A percentile compares a stretch with the other conserved stretches of the same genome.
phyloP scores from a whole-genome alignment of 176 grass and related monocot genomes.

The Alopecurus myosuroides region DNA sequence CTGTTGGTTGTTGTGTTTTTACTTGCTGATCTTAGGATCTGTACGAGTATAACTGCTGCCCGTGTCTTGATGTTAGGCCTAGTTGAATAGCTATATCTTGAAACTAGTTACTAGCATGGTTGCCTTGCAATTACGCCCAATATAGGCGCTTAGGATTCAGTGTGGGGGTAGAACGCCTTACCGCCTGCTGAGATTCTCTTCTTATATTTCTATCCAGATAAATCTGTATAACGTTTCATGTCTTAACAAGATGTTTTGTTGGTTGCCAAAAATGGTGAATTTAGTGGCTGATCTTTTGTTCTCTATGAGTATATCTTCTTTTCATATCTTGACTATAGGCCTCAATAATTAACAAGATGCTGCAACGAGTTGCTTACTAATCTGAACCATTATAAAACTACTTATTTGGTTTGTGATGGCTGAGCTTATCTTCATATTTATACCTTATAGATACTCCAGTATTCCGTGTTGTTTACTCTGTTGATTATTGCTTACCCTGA shows the following conservation, averaged over 20 bases:
- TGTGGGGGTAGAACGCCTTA: too few relatives aligned
- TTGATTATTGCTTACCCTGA: not conserved
- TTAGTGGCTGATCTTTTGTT: not conserved
- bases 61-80: not conserved
- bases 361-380: not conserved
- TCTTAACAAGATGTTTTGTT: not conserved
- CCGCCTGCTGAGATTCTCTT: not conserved
- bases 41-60: not conserved
- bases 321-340: not conserved
- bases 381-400: not conserved
- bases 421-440: not conserved
- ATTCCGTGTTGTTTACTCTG: not conserved
- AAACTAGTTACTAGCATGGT: not conserved
- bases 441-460: not conserved
- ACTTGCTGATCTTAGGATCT: not conserved
- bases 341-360: not conserved
- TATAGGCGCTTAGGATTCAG: too few relatives aligned
- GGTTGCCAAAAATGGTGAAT: not conserved
- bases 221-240: not conserved
- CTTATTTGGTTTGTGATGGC: not conserved
- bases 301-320: not conserved
- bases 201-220: not conserved
- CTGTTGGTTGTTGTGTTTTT: not conserved
- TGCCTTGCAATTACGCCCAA: too few relatives aligned
- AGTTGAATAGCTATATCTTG: not conserved